Evolutionary conservation across 495 filamentous ascomycete genomes (phyloP).

Genomic region (Xylaria bambusicola): DNA sequence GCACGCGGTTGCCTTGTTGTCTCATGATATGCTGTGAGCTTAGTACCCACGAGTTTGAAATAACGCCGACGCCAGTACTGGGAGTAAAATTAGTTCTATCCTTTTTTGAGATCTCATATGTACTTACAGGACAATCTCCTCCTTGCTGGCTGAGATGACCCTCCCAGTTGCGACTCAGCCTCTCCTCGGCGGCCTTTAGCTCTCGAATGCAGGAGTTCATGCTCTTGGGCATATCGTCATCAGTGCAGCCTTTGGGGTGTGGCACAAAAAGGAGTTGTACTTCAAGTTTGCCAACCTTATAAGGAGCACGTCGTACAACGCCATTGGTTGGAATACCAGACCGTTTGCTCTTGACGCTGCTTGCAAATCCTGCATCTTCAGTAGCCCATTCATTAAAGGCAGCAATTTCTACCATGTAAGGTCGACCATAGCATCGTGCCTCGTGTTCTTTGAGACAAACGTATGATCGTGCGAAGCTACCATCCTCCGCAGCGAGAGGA

Average conservation of each 20-base stretch:
- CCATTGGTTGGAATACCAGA: slow-evolving; percentile 51
- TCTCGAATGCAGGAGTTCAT: slow-evolving; percentile 94
- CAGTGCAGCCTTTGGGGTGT: slow-evolving; percentile 81
- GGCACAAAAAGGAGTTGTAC: slow-evolving; percentile 93
- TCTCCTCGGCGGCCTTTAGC: slow-evolving; percentile 81
- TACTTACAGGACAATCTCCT: slow-evolving; percentile 93
- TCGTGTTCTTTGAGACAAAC: slow-evolving; percentile 93
- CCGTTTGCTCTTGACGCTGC: slow-evolving; percentile 89
- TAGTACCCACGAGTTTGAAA: slow-evolving; percentile 89
- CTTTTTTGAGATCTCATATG: neutral
- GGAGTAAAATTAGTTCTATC: neutral
- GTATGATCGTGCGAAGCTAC: slow-evolving; percentile 90
- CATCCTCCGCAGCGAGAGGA: slow-evolving; percentile 82
- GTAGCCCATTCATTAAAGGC: slow-evolving; percentile 98
- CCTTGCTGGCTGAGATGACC: slow-evolving; percentile 94
- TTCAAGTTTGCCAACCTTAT: slow-evolving; percentile 91
- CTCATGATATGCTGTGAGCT: slow-evolving; percentile 95
- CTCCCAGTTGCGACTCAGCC: slow-evolving; percentile 73
- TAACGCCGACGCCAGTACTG: slow-evolving; percentile 97
- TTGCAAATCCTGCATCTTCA: slow-evolving; percentile 68
- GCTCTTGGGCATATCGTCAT: slow-evolving; percentile 98
- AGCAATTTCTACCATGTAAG: slow-evolving; percentile 81
- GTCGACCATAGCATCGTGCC: slow-evolving; percentile 77
- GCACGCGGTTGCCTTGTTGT: slow-evolving; percentile 91
- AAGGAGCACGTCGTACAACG: slow-evolving; percentile 73